Evolutionary conservation across 176 grass and related monocot genomes (phyloP), one percentile per base, ranked within the genome.

Genomic region (Calamus simplicifolius): DNA sequence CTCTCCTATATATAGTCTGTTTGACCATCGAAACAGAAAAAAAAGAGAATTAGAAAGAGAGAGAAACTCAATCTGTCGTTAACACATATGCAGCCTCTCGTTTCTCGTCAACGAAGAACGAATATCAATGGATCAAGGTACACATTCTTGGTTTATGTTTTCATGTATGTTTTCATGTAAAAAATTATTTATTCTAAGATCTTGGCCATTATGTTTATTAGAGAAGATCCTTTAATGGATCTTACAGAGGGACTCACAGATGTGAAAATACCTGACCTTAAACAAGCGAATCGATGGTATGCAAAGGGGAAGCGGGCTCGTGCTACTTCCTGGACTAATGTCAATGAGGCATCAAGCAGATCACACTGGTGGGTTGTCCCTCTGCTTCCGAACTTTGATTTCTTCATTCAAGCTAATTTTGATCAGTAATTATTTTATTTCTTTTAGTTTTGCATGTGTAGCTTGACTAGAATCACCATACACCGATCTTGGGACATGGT

Each of bases 381-480:
- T 21, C 21, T 65, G 25, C 48, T 16, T 65, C 62, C 28, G 16
- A 27, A 18, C 48, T 56, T 13, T 7, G 16, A 54, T 10, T 35
- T 31, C 6, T 51, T 31, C 3, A 29, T 15, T 35, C 18, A 6
- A 38, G 65, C 65, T 16, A 35, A 68, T 19, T 23, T 56, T 56
- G 17, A 52, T 56, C 26, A 16, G 51, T 56, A 56, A 68, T 69
- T 72, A 68, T 85, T 88, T 80, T 90, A 88, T 80, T 66, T 79
- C 80, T 82, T 71, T 84, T 88, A 96, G 92, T 74, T 79, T 50
- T 82, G 15, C 56, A 56, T 74, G 69, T 95, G 78, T 82, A 97
- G 93, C 77, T 83, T 97, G 81, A 97, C 87, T 59, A 97, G 93
- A 82, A 85, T 97, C 61, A 88, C 79, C 56, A 92, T 97, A 81